phyloP scores from a whole-genome alignment of 75 land plant species.

The Larix kaempferi region DNA sequence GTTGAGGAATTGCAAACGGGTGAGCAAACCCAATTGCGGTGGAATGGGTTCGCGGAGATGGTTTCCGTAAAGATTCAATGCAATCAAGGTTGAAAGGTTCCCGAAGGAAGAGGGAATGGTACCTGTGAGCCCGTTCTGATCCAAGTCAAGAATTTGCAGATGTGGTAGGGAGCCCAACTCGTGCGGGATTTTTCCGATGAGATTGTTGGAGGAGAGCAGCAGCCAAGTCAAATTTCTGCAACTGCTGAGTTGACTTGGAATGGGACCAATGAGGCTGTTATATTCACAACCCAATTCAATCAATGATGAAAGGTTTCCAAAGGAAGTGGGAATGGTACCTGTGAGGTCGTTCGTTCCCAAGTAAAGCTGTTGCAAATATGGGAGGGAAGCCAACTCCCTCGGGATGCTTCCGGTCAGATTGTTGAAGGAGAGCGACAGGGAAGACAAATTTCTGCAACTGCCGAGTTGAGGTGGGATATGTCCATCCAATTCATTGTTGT shows the following conservation, averaged over 20 bases:
- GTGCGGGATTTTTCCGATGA: no score
- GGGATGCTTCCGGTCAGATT: constrained; percentile 25
- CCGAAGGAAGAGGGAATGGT: no score
- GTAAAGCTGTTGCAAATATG: constrained; percentile 14
- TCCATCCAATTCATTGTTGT: constrained; percentile 26
- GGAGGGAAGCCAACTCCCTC: constrained; percentile 8
- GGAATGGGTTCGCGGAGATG: no score
- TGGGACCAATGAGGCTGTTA: constrained; percentile 28
- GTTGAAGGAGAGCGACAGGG: constrained; percentile 15
- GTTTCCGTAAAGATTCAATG: no score
- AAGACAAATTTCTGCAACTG: constrained; percentile 8
- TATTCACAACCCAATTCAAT: constrained; percentile 15
- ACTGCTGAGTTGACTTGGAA: constrained; percentile 15
- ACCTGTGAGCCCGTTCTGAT: no score
- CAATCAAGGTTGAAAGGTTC: no score
- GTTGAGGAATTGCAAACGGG: no score
- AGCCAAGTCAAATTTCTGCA: no score
- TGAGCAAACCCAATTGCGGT: no score
- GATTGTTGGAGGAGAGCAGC: no score
- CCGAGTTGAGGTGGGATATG: constrained; percentile 32
- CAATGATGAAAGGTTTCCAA: constrained; percentile 27
- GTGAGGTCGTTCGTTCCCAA: constrained; percentile 30
- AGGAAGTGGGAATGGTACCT: constrained; percentile 25
- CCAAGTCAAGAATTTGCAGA: no score
- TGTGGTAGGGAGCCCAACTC: no score